Percentiles rank a stretch among this genome's conserved stretches.
These are phyloP conservation scores for Apiosordaria backusii DNA, from an alignment of 495 filamentous ascomycete genomes.

Conservation along the genomic window DNA sequence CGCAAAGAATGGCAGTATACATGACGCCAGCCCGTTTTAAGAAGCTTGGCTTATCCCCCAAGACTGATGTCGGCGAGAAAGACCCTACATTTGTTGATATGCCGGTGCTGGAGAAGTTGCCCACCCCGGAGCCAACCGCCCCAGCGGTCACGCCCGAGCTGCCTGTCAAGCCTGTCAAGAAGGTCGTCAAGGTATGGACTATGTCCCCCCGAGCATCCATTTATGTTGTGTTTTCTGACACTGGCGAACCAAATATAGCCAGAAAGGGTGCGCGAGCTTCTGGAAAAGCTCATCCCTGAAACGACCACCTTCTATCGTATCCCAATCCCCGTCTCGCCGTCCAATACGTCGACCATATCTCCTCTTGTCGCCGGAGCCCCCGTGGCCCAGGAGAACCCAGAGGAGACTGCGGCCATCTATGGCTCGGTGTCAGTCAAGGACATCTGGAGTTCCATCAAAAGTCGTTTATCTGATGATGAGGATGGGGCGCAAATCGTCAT, in stretches of 20 bases:
- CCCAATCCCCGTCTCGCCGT: constrained; percentile 28
- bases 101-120: not conserved
- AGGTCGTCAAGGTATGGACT: not conserved
- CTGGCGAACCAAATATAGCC: constrained; percentile 18
- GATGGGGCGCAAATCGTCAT: constrained; percentile 35
- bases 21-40: constrained; percentile 42
- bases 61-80: constrained; percentile 38
- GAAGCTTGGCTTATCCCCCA: constrained; percentile 38
- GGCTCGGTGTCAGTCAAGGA: constrained; percentile 42
- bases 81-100: constrained; percentile 36
- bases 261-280: constrained; percentile 72
- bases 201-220: not conserved
- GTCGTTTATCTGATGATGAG: constrained; percentile 24
- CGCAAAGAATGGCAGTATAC: constrained; percentile 41
- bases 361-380: constrained; percentile 22
- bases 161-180: not conserved
- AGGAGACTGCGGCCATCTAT: constrained; percentile 31
- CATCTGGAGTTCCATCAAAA: constrained; percentile 32
- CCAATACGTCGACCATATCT: constrained; percentile 15
- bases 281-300: constrained; percentile 82
- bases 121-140: not conserved
- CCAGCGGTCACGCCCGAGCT: not conserved
- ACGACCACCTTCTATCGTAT: constrained; percentile 87
- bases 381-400: not conserved
- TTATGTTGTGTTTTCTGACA: constrained; percentile 14